These are phyloP conservation scores for Ganoderma sinense DNA, from an alignment of 1,284 basidiomycete species.

Conservation along the genomic window DNA sequence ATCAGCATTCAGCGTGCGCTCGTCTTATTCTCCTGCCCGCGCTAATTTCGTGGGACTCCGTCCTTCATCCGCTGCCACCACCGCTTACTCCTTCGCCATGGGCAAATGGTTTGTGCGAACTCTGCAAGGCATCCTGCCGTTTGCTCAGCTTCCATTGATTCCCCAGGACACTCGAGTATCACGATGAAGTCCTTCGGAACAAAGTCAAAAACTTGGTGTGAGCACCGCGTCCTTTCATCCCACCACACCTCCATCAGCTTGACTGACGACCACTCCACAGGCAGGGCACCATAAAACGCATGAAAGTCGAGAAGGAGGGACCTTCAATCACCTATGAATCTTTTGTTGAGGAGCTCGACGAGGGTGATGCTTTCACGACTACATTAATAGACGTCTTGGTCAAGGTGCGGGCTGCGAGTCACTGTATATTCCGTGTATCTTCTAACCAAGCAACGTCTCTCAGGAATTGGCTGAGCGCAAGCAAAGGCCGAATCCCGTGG, in stretches of 20 bases:
- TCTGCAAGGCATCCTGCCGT: not conserved
- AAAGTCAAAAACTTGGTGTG: slow-evolving; percentile 80
- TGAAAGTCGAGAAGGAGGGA: slow-evolving; percentile 64
- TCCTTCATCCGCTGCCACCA: slow-evolving; percentile 25
- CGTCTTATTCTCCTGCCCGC: slow-evolving; percentile 18
- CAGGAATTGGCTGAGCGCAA: slow-evolving; percentile 79
- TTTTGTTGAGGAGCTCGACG: slow-evolving; percentile 75
- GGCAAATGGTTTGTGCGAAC: slow-evolving; percentile 39
- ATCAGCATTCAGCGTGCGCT: slow-evolving; percentile 12
- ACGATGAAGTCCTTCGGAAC: slow-evolving; percentile 70
- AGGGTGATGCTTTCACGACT: slow-evolving; percentile 77
- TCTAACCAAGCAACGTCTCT: not conserved
- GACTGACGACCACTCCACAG: slow-evolving; percentile 43
- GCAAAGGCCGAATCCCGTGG: slow-evolving; percentile 54
- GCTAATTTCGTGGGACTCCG: slow-evolving; percentile 15
- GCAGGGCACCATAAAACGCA: slow-evolving; percentile 69
- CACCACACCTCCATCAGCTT: not conserved
- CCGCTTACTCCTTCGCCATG: slow-evolving; percentile 30
- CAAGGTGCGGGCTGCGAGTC: slow-evolving; percentile 56
- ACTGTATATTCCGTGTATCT: not conserved
- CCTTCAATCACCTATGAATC: slow-evolving; percentile 69
- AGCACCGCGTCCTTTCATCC: slow-evolving; percentile 37
- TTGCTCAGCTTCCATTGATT: slow-evolving; percentile 16
- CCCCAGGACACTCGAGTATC: slow-evolving; percentile 68
- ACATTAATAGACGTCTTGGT: slow-evolving; percentile 75